These are phyloP conservation scores for Penicillium macrosclerotiorum DNA, from an alignment of 495 filamentous ascomycete species.

Conservation along the genomic window DNA sequence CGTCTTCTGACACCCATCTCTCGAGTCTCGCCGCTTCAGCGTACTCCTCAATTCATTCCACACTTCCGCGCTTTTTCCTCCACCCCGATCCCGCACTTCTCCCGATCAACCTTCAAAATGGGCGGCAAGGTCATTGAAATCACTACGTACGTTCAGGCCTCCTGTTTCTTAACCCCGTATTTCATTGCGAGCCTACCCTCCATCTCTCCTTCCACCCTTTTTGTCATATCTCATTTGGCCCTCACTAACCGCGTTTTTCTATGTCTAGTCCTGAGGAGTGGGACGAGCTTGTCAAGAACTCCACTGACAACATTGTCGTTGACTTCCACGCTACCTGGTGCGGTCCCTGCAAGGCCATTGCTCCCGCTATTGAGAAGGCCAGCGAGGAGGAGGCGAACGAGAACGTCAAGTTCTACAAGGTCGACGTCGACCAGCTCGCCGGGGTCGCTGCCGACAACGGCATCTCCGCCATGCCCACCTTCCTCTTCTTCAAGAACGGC, in stretches of 20 bases:
- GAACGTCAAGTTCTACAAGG: slow-evolving; percentile 78
- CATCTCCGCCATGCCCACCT: slow-evolving; percentile 95
- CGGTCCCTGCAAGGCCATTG: slow-evolving; percentile 90
- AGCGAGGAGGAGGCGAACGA: slow-evolving; percentile 51
- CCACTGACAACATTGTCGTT: slow-evolving; percentile 62
- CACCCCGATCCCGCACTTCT: slow-evolving; percentile 39
- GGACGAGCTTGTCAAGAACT: slow-evolving; percentile 33
- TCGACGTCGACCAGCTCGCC: slow-evolving; percentile 84
- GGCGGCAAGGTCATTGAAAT: slow-evolving; percentile 34
- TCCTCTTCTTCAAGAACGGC: slow-evolving; percentile 80
- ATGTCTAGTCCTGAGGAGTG: slow-evolving; percentile 60
- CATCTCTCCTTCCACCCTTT: neutral
- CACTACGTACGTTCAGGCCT: slow-evolving; percentile 31
- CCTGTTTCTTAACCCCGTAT: neutral
- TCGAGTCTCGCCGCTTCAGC: too few relatives aligned
- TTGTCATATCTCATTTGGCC: too few relatives aligned
- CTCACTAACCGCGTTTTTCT: too few relatives aligned
- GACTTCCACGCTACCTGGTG: slow-evolving; percentile 93
- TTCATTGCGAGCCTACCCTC: too few relatives aligned
- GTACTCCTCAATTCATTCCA: slow-evolving; percentile 6
- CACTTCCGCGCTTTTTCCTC: slow-evolving; percentile 30
- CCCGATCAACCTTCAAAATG: slow-evolving; percentile 51
- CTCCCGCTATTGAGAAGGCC: slow-evolving; percentile 68
- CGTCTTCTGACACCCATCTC: slow-evolving; percentile 19
- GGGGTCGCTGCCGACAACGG: slow-evolving; percentile 75